A percentile compares a stretch with the other conserved stretches of the same genome.
These are phyloP conservation scores for Populus ilicifolia DNA, from an alignment of 345 rosid genomes.

Conservation along the genomic window DNA sequence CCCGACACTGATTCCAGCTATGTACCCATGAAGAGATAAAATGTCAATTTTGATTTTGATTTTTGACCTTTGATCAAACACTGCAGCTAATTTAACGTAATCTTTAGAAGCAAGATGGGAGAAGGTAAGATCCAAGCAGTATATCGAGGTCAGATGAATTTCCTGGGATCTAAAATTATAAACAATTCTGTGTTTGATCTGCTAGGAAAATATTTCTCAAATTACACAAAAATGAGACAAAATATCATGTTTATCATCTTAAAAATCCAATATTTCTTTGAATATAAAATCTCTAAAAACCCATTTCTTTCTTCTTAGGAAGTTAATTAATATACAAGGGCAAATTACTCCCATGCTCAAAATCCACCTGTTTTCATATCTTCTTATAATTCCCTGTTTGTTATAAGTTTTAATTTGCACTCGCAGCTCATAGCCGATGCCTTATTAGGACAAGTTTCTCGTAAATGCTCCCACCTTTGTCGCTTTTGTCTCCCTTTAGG, in stretches of 20 bases:
- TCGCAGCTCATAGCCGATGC: slow-evolving; percentile 27
- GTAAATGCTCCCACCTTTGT: slow-evolving; percentile 21
- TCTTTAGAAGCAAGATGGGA: too few species aligned
- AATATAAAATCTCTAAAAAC: too few species aligned
- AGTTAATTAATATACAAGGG: background rate
- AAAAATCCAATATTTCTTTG: too few species aligned
- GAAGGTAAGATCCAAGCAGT: too few species aligned
- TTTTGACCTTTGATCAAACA: background rate
- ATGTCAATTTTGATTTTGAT: background rate
- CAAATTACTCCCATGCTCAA: background rate
- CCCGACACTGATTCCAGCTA: background rate
- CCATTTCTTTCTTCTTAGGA: too few species aligned
- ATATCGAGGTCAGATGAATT: too few species aligned
- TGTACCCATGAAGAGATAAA: slow-evolving; percentile 5
- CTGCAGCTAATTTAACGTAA: background rate
- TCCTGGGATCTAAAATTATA: too few species aligned
- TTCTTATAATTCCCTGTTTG: background rate
- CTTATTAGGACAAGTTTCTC: slow-evolving; percentile 14
- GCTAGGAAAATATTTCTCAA: too few species aligned
- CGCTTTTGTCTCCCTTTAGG: slow-evolving; percentile 11
- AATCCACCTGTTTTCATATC: background rate
- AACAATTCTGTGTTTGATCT: too few species aligned
- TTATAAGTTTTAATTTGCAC: background rate
- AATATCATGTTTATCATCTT: too few species aligned
- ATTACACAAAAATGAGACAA: too few species aligned